phyloP scores from a whole-genome alignment of 495 filamentous ascomycete genomes.

The Aspergillus leporis region DNA sequence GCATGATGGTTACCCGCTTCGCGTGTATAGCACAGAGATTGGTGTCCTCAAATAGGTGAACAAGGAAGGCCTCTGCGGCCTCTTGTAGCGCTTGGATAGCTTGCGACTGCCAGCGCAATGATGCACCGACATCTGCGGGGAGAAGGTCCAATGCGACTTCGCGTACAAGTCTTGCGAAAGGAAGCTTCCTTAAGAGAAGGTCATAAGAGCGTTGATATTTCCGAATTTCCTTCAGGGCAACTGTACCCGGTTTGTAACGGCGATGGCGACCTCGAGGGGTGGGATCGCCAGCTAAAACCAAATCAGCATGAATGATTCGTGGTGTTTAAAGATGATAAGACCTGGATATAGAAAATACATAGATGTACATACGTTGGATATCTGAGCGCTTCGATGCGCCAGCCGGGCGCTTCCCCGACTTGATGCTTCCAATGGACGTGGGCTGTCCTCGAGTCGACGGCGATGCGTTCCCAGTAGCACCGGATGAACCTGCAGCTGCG shows the following conservation, averaged over 20 bases:
- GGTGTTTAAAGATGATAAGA: background rate
- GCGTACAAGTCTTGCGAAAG: slow-evolving; percentile 85
- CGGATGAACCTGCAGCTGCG: slow-evolving; percentile 22
- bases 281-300: slow-evolving; percentile 65
- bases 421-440: slow-evolving; percentile 20
- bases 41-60: slow-evolving; percentile 93
- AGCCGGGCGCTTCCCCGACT: slow-evolving; percentile 26
- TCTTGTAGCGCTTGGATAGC: slow-evolving; percentile 90
- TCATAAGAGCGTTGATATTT: slow-evolving; percentile 81
- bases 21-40: slow-evolving; percentile 96
- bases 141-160: slow-evolving; percentile 72
- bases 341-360: background rate
- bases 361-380: slow-evolving; percentile 41
- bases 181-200: slow-evolving; percentile 75
- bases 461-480: slow-evolving; percentile 10
- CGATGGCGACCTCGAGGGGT: slow-evolving; percentile 60
- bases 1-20: slow-evolving; percentile 96
- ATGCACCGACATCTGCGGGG: slow-evolving; percentile 48
- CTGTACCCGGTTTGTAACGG: slow-evolving; percentile 82
- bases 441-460: slow-evolving; percentile 12
- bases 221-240: slow-evolving; percentile 84
- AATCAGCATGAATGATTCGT: background rate
- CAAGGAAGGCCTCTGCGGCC: slow-evolving; percentile 87
- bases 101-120: slow-evolving; percentile 88
- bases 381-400: slow-evolving; percentile 26